Evolutionary conservation across 768 basidiomycete genomes (phyloP).

Genomic region (Gloeostereum incarnatum): DNA sequence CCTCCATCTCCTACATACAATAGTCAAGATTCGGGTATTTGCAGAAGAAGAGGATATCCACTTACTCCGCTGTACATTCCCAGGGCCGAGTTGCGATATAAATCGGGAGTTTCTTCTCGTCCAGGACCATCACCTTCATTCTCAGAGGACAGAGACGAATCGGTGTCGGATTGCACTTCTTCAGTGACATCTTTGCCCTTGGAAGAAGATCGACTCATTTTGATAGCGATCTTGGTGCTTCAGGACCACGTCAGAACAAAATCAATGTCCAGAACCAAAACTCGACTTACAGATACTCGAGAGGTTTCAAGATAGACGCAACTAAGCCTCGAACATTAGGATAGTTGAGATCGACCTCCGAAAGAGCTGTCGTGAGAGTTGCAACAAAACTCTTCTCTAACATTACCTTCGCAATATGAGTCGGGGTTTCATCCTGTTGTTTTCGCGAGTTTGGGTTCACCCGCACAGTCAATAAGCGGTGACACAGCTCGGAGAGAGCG

Average conservation of each 20-base stretch:
- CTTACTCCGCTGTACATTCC: constrained; percentile 92
- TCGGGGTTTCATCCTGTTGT: constrained; percentile 64
- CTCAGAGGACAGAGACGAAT: constrained; percentile 39
- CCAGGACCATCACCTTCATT: constrained; percentile 51
- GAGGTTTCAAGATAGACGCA: constrained; percentile 78
- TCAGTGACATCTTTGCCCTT: constrained; percentile 53
- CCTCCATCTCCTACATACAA: constrained; percentile 70
- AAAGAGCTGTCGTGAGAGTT: constrained; percentile 76
- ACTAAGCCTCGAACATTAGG: constrained; percentile 83
- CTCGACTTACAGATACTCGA: constrained; percentile 83
- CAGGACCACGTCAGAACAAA: constrained; percentile 7
- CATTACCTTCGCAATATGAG: constrained; percentile 96
- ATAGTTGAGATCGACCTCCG: constrained; percentile 93
- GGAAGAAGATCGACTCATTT: constrained; percentile 79
- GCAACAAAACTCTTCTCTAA: constrained; percentile 95
- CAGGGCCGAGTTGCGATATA: constrained; percentile 93
- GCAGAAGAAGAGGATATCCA: constrained; percentile 10
- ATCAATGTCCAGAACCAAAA: not conserved
- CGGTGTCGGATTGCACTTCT: constrained; percentile 34
- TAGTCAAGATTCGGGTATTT: constrained; percentile 8
- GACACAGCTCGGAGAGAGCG: constrained; percentile 79
- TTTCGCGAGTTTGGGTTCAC: constrained; percentile 52
- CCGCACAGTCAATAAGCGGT: constrained; percentile 77
- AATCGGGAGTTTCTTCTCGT: constrained; percentile 81
- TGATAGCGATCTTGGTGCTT: constrained; percentile 95